These are phyloP conservation scores for Mycosphaerelloides madeirae DNA, from an alignment of 2,329 filamentous ascomycete species.

Conservation along the genomic window DNA sequence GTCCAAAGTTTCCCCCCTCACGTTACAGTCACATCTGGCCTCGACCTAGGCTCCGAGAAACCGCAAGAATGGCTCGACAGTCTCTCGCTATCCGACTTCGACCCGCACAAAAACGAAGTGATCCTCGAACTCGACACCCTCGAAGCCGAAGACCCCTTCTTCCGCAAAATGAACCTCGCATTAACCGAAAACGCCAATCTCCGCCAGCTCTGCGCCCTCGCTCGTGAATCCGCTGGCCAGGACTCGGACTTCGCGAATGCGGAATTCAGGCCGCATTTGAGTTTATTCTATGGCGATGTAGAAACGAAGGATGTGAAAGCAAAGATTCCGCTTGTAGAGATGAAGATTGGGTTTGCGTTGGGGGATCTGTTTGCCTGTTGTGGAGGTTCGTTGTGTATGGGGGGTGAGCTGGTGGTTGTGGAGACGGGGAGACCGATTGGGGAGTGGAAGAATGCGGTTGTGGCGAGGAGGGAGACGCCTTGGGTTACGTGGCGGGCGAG, in stretches of 20 bases:
- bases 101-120: constrained; percentile 21
- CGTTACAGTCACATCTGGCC: constrained; percentile 19
- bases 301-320: constrained; percentile 19
- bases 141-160: constrained; percentile 21
- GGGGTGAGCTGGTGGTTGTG: constrained; percentile 22
- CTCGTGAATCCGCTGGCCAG: constrained; percentile 10
- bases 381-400: constrained; percentile 23
- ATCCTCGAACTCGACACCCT: constrained; percentile 20
- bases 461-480: constrained; percentile 20
- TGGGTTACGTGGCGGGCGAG: constrained; percentile 23
- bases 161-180: constrained; percentile 21
- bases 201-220: constrained; percentile 9
- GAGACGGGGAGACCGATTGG: constrained; percentile 18
- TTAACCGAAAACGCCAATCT: constrained; percentile 18
- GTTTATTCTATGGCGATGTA: constrained; percentile 20
- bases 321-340: constrained; percentile 21
- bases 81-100: constrained; percentile 9
- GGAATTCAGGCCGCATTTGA: constrained; percentile 22
- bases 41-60: constrained; percentile 11
- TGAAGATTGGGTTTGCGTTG: constrained; percentile 24
- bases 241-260: constrained; percentile 4
- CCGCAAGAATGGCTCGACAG: constrained; percentile 21
- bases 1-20: constrained; percentile 18
- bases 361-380: constrained; percentile 26
- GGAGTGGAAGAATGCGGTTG: constrained; percentile 16